Base-by-base conservation (phyloP, 192 early-diverging fungal species). In the Fimicolochytrium jonesii region DNA sequence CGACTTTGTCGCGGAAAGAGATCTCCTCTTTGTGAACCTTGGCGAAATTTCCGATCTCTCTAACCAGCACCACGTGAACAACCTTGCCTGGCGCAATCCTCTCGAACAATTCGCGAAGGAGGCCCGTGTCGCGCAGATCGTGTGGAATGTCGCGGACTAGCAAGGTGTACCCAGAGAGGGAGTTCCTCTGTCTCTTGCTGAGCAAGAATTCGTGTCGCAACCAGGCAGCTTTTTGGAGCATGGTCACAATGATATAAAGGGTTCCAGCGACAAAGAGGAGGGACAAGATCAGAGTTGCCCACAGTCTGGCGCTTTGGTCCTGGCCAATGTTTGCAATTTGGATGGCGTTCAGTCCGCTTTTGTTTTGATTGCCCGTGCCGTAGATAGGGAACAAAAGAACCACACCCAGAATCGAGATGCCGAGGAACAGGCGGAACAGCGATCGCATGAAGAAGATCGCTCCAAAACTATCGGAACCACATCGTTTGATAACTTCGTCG, bases 71-170 rank as follows among this genome's bases (percentile, higher is more conserved):
- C 3, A 66, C 64, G 39, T 66, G 55, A 23, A 66, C 20, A 18
- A 66, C 64, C 25, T 47, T 56, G 53, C 49, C 34, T 13, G 64
- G 64, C 47, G 56, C 55, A 5, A 66, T 41, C 10, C 64, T 53
- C 20, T 66, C 35, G 39, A 66, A 66, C 26, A 66, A 44, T 3
- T 56, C 45, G 7, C 44, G 56, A 18, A 66, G 26, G 28, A 49
- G 26, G 33, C 11, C 44, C 10, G 42, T 25, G 47, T 66, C 55
- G 15, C 56, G 64, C 28, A 56, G 56, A 4, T 44, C 26, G 20
- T 58, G 9, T n/a, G 64, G 64, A 30, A 66, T 66, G 44, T 66
- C 64, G 34, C 64, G 64, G 18, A 66, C 53, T 17, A 66, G 20
- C 13, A 66, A 55, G 15, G 55, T 58, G 55, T 66, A 66, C n/a